phyloP scores from a whole-genome alignment of 2,329 filamentous ascomycete species.

The Macrophomina tecta region DNA sequence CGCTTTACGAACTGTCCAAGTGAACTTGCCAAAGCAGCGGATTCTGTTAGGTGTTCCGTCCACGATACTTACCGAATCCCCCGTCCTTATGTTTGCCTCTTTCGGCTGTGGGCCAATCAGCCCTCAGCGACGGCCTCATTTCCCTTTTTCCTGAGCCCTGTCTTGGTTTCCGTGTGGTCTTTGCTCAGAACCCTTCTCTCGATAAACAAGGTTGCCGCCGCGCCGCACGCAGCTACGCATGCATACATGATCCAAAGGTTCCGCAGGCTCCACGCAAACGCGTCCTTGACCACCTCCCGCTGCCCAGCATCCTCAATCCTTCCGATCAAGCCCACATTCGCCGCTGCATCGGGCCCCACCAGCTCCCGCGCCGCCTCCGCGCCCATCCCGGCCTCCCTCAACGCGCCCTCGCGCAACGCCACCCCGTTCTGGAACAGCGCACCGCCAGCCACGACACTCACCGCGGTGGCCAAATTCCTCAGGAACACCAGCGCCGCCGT shows the following conservation, averaged over 20 bases:
- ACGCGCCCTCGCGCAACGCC: conserved; percentile 45
- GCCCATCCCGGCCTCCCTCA: conserved; percentile 53
- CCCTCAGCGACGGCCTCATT: background rate
- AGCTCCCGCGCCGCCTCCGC: conserved; percentile 54
- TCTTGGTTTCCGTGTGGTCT: conserved; percentile 55
- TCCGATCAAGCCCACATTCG: conserved; percentile 64
- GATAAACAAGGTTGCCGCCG: conserved; percentile 49
- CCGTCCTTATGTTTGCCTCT: too few species aligned
- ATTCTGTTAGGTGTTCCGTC: background rate
- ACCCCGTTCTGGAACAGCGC: conserved; percentile 65
- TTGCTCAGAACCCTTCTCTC: conserved; percentile 46
- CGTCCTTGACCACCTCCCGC: conserved; percentile 48
- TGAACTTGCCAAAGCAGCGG: too few species aligned
- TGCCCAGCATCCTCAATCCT: conserved; percentile 53
- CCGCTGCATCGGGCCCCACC: conserved; percentile 63
- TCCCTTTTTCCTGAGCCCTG: conserved; percentile 41
- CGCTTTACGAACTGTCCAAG: too few species aligned
- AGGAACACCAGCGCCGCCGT: conserved; percentile 60
- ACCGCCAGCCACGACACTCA: conserved; percentile 57
- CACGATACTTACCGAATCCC: background rate
- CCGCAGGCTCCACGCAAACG: conserved; percentile 51
- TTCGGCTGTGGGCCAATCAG: background rate
- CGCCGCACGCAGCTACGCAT: conserved; percentile 44
- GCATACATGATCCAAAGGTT: conserved; percentile 58
- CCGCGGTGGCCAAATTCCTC: conserved; percentile 51